phyloP scores from a whole-genome alignment of 768 basidiomycete genomes.

The Lactarius psammicola region DNA sequence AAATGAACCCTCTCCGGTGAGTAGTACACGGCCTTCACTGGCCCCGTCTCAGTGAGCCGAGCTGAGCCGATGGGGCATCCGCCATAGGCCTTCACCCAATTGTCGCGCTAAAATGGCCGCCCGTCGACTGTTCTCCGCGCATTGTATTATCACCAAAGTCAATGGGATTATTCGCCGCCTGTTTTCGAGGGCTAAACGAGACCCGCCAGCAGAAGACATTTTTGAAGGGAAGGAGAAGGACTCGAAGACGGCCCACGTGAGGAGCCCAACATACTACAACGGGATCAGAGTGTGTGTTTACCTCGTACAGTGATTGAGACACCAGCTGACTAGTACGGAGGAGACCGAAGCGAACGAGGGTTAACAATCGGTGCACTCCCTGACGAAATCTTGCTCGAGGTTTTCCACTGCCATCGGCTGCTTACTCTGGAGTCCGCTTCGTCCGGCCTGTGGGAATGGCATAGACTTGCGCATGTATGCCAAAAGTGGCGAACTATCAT shows the following conservation, averaged over 20 bases:
- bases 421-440: not conserved
- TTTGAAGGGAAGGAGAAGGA: not conserved
- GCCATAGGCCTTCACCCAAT: not conserved
- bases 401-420: constrained; percentile 6
- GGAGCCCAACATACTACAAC: not conserved
- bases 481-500: constrained; percentile 7
- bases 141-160: not conserved
- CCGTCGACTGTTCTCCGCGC: not conserved
- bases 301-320: not conserved
- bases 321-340: not conserved
- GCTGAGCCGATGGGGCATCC: not conserved
- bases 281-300: not conserved
- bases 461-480: constrained; percentile 17
- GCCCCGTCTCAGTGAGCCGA: not conserved
- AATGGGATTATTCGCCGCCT: not conserved
- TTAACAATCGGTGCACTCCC: constrained; percentile 5
- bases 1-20: not conserved
- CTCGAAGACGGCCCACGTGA: not conserved
- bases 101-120: not conserved
- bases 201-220: not conserved
- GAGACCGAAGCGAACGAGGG: not conserved
- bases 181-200: not conserved
- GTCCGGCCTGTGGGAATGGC: constrained; percentile 12
- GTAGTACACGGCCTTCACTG: not conserved
- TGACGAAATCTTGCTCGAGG: constrained; percentile 14